Conservation (phyloP, 805 yeast species). For the Priceomyces fermenticarens region DNA sequence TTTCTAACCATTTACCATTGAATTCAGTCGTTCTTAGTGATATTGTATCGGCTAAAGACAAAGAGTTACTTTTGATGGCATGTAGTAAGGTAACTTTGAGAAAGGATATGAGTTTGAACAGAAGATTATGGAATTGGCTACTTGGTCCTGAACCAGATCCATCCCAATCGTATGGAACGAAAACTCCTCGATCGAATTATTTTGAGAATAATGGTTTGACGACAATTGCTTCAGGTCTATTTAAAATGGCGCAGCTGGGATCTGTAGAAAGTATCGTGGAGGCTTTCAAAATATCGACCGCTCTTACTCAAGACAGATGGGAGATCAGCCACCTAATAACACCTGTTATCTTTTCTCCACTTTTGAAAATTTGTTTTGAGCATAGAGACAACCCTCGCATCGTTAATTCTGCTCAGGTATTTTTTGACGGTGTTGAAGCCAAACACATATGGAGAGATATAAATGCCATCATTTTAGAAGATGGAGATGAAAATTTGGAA, state of each 20-base stretch:
- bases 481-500: constrained; percentile 30
- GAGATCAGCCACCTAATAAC: constrained; percentile 79
- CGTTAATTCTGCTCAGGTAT: constrained; percentile 56
- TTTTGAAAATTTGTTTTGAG: constrained; percentile 47
- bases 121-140: constrained; percentile 92
- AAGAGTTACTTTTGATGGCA: constrained; percentile 54
- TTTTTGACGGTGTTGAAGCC: constrained; percentile 87
- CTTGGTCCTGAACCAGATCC: constrained; percentile 65
- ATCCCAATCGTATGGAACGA: constrained; percentile 6
- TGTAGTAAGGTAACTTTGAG: constrained; percentile 69
- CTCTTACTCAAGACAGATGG: constrained; percentile 87
- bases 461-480: constrained; percentile 38
- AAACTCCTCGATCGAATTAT: constrained; percentile 44
- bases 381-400: constrained; percentile 38
- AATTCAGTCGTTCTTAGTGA: constrained; percentile 54
- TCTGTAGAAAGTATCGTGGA: constrained; percentile 35
- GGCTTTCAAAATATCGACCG: constrained; percentile 60
- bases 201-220: constrained; percentile 57
- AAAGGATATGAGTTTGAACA: constrained; percentile 90
- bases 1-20: constrained; percentile 65
- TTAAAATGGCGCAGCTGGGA: constrained; percentile 39
- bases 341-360: constrained; percentile 66
- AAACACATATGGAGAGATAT: constrained; percentile 71
- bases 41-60: constrained; percentile 50
- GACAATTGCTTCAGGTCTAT: constrained; percentile 51